phyloP scores from a whole-genome alignment of 2,329 filamentous ascomycete genomes.

The Scopulariopsis brevicaulis region DNA sequence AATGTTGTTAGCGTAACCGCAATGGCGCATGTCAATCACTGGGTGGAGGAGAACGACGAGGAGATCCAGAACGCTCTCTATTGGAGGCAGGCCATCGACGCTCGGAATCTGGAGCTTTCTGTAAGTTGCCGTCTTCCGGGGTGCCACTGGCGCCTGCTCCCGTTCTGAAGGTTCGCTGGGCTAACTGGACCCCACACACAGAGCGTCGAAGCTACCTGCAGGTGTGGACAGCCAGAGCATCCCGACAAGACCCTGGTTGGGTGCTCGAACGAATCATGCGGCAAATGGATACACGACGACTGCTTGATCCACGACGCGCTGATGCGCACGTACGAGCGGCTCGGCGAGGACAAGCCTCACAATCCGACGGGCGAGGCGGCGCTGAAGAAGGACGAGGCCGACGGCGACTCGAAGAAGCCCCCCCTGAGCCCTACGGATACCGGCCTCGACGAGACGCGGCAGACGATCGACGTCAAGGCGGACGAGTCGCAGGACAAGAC shows the following conservation, averaged over 20 bases:
- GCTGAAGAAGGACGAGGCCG: slow-evolving; percentile 22
- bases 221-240: slow-evolving; percentile 48
- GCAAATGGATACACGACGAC: slow-evolving; percentile 51
- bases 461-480: slow-evolving; percentile 40
- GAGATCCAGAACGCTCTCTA: slow-evolving; percentile 48
- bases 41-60: slow-evolving; percentile 59
- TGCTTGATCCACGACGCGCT: slow-evolving; percentile 48
- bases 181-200: slow-evolving; percentile 17
- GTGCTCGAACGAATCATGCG: slow-evolving; percentile 42
- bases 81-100: slow-evolving; percentile 53
- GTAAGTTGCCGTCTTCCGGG: slow-evolving; percentile 24
- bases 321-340: slow-evolving; percentile 32
- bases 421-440: slow-evolving; percentile 41
- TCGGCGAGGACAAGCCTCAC: slow-evolving; percentile 40
- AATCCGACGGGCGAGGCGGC: slow-evolving; percentile 19
- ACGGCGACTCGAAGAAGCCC: slow-evolving; percentile 12
- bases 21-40: slow-evolving; percentile 49
- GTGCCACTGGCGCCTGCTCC: background rate
- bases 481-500: slow-evolving; percentile 32
- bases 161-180: background rate
- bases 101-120: slow-evolving; percentile 43
- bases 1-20: slow-evolving; percentile 60
- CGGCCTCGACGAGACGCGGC: slow-evolving; percentile 34
- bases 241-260: slow-evolving; percentile 49
- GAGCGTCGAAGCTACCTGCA: slow-evolving; percentile 45